phyloP scores from a whole-genome alignment of 148 eudicot genomes.

The Amaranthus palmeri region DNA sequence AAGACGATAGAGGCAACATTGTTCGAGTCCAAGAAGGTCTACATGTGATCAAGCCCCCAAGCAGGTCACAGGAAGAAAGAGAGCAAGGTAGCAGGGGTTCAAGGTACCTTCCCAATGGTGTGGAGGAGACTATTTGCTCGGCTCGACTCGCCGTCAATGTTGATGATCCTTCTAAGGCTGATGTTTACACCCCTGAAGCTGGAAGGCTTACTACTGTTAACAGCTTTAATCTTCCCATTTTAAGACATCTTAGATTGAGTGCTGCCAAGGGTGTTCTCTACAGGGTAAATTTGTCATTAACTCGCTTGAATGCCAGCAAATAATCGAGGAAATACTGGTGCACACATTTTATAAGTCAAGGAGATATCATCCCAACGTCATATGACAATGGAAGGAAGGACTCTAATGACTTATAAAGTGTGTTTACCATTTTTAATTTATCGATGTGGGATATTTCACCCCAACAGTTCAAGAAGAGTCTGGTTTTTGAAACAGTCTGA shows the following conservation, averaged over 20 bases:
- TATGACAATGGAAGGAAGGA: too few relatives aligned
- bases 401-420: too few relatives aligned
- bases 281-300: slow-evolving; percentile 36
- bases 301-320: too few relatives aligned
- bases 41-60: slow-evolving; percentile 51
- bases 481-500: too few relatives aligned
- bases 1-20: slow-evolving; percentile 63
- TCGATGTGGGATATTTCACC: too few relatives aligned
- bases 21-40: slow-evolving; percentile 41
- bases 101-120: slow-evolving; percentile 32
- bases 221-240: slow-evolving; percentile 62
- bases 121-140: slow-evolving; percentile 70
- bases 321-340: too few relatives aligned
- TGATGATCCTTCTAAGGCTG: slow-evolving; percentile 49
- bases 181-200: slow-evolving; percentile 60
- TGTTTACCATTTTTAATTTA: too few relatives aligned
- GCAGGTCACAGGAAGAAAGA: slow-evolving; percentile 8
- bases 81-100: neutral
- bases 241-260: slow-evolving; percentile 49
- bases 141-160: slow-evolving; percentile 43
- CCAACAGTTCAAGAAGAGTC: too few relatives aligned
- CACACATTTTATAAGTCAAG: too few relatives aligned
- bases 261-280: slow-evolving; percentile 68
- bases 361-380: too few relatives aligned
- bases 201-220: slow-evolving; percentile 55